Evolutionary conservation across 2,329 filamentous ascomycete species (phyloP), one percentile per base, ranked within the genome.

Genomic region (Ophiostoma angusticollis): DNA sequence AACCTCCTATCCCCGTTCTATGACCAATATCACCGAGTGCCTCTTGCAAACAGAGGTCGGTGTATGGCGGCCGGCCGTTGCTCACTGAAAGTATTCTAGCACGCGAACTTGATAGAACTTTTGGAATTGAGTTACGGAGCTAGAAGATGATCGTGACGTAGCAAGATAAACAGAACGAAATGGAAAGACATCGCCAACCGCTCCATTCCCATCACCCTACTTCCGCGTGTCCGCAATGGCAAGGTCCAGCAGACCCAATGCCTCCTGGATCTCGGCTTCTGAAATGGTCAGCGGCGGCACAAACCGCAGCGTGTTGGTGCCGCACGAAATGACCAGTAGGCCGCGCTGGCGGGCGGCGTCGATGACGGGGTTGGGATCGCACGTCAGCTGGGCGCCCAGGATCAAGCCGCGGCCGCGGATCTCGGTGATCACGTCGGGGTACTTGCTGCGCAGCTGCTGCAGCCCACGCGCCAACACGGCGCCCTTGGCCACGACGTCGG

Each of bases 271-370:
- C 68, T 95, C 83, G 19, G 72, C 73, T 49, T 84, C 77, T 1
- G 74, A 80, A 42, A 98, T 82, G 6, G 78, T 77, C 53, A 98
- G 63, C 44, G 84, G 82, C 23, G 91, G 91, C 41, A 96, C 86
- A 52, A 98, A 94, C 34, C 91, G 71, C 49, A 98, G 62, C 8
- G 87, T 95, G 55, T 96, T 94, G 22, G 78, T 86, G 1, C 91
- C 91, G 21, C 85, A 89, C 2, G 86, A 95, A 54, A 98, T 95
- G 43, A 98, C 68, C 43, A 98, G 59, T 52, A 98, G 58, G 0
- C 91, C 91, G 43, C 85, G 71, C 64, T 96, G 85, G 45, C 91
- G 70, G 14, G 87, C 86, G 9, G 86, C 87, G 47, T 80, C 85
- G 44, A 98, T 69, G 43, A 98, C 78, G 11, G 68, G 71, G 14